phyloP scores from a whole-genome alignment of 2,329 filamentous ascomycete species.

The Fusarium lateritium region DNA sequence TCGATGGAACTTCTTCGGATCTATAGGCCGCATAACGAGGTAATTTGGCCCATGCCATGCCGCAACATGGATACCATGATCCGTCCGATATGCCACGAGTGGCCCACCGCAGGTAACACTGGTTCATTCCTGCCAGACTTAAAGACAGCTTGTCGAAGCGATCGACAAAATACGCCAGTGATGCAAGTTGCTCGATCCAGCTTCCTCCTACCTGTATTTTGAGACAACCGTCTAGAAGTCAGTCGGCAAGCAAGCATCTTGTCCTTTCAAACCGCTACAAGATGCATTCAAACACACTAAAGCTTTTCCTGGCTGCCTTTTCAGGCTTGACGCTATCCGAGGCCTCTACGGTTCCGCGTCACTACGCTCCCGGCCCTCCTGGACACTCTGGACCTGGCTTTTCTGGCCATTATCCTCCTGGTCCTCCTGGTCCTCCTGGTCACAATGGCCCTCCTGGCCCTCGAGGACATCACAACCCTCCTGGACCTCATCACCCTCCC shows the following conservation, averaged over 20 bases:
- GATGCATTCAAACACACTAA: slow-evolving; percentile 37
- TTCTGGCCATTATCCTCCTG: neutral
- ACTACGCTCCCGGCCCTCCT: neutral
- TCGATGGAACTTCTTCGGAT: neutral
- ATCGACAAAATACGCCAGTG: slow-evolving; percentile 21
- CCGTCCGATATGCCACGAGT: slow-evolving; percentile 6
- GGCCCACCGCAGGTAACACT: slow-evolving; percentile 1
- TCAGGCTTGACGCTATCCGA: slow-evolving; percentile 24
- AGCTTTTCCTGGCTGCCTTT: slow-evolving; percentile 32
- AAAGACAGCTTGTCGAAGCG: slow-evolving; percentile 10
- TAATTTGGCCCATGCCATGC: slow-evolving; percentile 1
- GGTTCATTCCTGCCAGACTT: slow-evolving; percentile 4
- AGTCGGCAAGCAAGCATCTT: neutral
- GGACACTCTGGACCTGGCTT: slow-evolving; percentile 2
- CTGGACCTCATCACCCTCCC: slow-evolving; percentile 2
- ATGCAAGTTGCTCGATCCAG: slow-evolving; percentile 1
- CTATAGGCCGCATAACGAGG: neutral
- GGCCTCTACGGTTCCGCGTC: slow-evolving; percentile 10
- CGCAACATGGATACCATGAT: slow-evolving; percentile 1
- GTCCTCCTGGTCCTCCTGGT: neutral
- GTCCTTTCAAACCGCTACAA: slow-evolving; percentile 1
- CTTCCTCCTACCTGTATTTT: slow-evolving; percentile 6
- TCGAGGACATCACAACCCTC: neutral
- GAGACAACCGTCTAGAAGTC: slow-evolving; percentile 17
- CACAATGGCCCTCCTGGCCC: neutral